Evolutionary conservation across 2,329 filamentous ascomycete species (phyloP).

Genomic region (Colletotrichum tropicale): DNA sequence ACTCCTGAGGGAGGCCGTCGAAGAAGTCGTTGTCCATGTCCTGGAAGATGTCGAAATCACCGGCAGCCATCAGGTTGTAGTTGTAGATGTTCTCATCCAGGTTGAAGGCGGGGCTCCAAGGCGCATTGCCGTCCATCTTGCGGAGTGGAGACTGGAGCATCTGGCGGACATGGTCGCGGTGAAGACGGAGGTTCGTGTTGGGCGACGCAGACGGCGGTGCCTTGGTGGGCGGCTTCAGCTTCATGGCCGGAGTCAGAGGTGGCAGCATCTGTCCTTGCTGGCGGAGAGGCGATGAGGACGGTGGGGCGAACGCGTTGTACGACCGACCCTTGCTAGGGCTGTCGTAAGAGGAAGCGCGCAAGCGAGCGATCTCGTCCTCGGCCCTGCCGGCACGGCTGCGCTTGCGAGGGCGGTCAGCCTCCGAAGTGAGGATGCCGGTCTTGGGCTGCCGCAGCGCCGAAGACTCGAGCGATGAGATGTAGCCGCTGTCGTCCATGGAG

Average conservation of each 20-base stretch:
- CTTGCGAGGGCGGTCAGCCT: constrained; percentile 80
- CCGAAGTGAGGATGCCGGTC: constrained; percentile 72
- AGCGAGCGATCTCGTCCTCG: constrained; percentile 92
- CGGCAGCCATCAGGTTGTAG: constrained; percentile 49
- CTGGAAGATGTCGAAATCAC: constrained; percentile 68
- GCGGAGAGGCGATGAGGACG: constrained; percentile 73
- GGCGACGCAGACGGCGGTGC: constrained; percentile 82
- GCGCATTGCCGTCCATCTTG: constrained; percentile 53
- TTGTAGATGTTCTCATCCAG: constrained; percentile 62
- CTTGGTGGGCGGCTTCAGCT: constrained; percentile 70
- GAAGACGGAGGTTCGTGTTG: constrained; percentile 88
- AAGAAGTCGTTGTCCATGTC: constrained; percentile 42
- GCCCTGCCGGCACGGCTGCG: constrained; percentile 65
- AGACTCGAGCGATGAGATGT: constrained; percentile 95
- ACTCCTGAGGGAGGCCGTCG: constrained; percentile 49
- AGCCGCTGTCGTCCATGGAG: constrained; percentile 90
- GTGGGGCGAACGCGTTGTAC: constrained; percentile 53
- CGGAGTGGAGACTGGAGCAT: constrained; percentile 79
- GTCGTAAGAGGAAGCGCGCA: constrained; percentile 90
- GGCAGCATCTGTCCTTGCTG: constrained; percentile 68
- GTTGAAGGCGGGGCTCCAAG: constrained; percentile 72
- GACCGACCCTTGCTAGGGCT: constrained; percentile 79
- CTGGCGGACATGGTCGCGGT: constrained; percentile 81
- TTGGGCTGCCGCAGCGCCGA: constrained; percentile 78
- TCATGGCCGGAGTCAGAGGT: constrained; percentile 83